Evolutionary conservation across 208 protist species (phyloP), one percentile per base, ranked within the genome.

Genomic region (Leishmania major): DNA sequence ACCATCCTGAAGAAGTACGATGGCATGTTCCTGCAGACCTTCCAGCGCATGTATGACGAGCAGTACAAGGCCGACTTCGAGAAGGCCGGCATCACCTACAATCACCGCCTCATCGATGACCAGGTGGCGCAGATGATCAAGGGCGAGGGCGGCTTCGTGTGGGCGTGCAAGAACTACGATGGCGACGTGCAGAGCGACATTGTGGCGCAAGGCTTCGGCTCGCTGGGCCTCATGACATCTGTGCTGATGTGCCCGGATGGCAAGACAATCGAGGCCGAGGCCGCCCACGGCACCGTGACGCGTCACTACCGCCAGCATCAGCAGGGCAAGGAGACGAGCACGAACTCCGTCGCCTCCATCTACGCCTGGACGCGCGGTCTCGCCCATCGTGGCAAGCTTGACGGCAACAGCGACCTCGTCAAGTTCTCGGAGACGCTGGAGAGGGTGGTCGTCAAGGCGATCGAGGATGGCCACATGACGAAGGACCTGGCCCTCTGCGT

Each of bases 121-220:
- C 97, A 99, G 92, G 99, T 99, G 64, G 99, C 99, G 62, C 96
- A 99, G 87, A 92, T 95, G 86, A 90, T 99, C 43, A 99, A 98
- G 88, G 92, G 93, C 77, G 83, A 91, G 62, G 96, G 96, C 74
- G 96, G 98, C 49, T 99, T 99, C 81, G 97, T 99, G 53, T 99
- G 98, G 98, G 99, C 99, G 17, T 99, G 98, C 91, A 99, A 99
- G 92, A 99, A 99, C 93, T 99, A 99, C 90, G 99, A 99, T 84
- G 99, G 99, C 45, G 99, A 99, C 85, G 99, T 99, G 55, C 98
- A 99, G 92, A 99, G 96, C 60, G 99, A 99, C 86, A 96, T 98
- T 45, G 98, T 99, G n/a, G 98, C 98, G 45, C 96, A 99, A 92
- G 98, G 98, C 72, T 99, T 96, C 80, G 99, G 99, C 79, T 99